Percentiles rank a stretch among this genome's conserved stretches.
phyloP scores from a whole-genome alignment of 2,329 filamentous ascomycete species.

The Simplicillium aogashimaense region DNA sequence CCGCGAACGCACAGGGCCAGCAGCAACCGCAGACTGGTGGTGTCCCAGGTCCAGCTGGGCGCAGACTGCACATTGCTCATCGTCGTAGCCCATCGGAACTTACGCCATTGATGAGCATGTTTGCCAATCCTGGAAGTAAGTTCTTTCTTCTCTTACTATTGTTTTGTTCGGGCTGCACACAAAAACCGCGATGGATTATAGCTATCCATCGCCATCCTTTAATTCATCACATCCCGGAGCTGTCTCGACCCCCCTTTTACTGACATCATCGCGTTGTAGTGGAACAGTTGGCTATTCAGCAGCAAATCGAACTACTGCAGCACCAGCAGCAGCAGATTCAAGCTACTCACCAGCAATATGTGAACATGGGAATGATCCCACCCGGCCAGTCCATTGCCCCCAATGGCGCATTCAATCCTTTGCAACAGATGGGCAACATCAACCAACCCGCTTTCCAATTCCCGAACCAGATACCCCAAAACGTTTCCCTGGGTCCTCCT shows the following conservation, averaged over 20 bases:
- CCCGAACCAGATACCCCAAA: slow-evolving; percentile 64
- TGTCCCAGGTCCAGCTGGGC: slow-evolving; percentile 67
- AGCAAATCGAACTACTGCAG: slow-evolving; percentile 95
- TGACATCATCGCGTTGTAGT: slow-evolving; percentile 40
- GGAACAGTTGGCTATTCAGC: slow-evolving; percentile 95
- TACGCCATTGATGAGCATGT: slow-evolving; percentile 95
- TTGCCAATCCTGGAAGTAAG: slow-evolving; percentile 55
- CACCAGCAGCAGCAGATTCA: slow-evolving; percentile 98
- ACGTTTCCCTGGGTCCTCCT: slow-evolving; percentile 64
- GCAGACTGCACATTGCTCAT: slow-evolving; percentile 93
- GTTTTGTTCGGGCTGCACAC: slow-evolving; percentile 1
- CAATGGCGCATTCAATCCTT: slow-evolving; percentile 61
- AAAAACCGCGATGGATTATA: too few species aligned
- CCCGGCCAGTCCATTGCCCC: slow-evolving; percentile 67
- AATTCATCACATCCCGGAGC: too few species aligned
- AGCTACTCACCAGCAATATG: slow-evolving; percentile 92
- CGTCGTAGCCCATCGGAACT: slow-evolving; percentile 94
- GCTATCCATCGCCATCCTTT: too few species aligned
- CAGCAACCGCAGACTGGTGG: slow-evolving; percentile 43
- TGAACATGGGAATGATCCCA: slow-evolving; percentile 92
- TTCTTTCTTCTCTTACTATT: slow-evolving; percentile 12
- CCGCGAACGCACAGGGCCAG: slow-evolving; percentile 14
- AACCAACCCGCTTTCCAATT: slow-evolving; percentile 85
- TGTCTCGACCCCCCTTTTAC: not conserved
- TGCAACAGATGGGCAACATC: slow-evolving; percentile 73